Evolutionary conservation across 345 rosid genomes (phyloP).

Genomic region (Arabidopsis suecica): DNA sequence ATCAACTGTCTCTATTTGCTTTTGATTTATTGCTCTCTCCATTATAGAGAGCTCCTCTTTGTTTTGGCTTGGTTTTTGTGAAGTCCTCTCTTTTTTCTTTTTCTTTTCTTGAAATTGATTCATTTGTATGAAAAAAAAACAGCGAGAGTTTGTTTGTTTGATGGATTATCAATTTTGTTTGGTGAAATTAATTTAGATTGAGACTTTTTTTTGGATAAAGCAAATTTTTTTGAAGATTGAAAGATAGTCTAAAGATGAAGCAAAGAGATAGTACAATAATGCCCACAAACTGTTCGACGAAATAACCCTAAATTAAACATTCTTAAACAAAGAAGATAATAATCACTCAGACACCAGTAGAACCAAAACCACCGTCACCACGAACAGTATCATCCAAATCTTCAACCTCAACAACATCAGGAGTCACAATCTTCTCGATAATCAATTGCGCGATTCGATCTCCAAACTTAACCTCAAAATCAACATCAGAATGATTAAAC

Average conservation of each 20-base stretch:
- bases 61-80: slow-evolving; percentile 13
- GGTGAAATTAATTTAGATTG: neutral
- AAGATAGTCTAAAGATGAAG: neutral
- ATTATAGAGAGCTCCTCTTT: neutral
- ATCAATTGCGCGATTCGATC: slow-evolving; percentile 78
- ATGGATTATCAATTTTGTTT: neutral
- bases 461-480: slow-evolving; percentile 66
- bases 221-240: too few species aligned
- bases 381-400: slow-evolving; percentile 73
- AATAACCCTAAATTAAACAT: slow-evolving; percentile 7
- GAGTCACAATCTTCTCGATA: slow-evolving; percentile 72
- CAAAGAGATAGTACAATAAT: neutral
- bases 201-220: too few species aligned
- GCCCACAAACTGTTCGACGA: slow-evolving; percentile 36
- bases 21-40: neutral
- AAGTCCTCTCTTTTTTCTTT: neutral
- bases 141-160: neutral
- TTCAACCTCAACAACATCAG: slow-evolving; percentile 68
- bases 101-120: neutral
- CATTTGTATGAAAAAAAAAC: neutral
- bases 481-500: slow-evolving; percentile 70
- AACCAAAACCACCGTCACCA: slow-evolving; percentile 86
- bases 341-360: slow-evolving; percentile 59
- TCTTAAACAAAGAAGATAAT: neutral
- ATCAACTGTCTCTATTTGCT: slow-evolving; percentile 33